These are phyloP conservation scores for Bromus sterilis DNA, from an alignment of 176 grass and related monocot species.

Conservation along the genomic window DNA sequence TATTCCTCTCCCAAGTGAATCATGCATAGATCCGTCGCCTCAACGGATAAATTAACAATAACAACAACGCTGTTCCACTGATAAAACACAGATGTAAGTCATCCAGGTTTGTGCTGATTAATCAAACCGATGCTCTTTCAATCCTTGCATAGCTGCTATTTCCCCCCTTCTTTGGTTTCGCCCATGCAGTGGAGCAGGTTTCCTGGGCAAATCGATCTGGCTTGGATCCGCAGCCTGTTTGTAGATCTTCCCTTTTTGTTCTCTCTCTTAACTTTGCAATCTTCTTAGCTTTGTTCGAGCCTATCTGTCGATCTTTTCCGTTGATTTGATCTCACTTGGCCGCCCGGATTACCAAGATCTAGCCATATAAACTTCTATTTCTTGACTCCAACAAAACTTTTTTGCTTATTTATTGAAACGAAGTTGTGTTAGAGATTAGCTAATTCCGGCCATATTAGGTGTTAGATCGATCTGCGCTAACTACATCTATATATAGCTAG, in stretches of 20 bases:
- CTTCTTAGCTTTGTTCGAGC: background rate
- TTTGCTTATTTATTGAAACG: background rate
- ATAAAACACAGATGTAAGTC: background rate
- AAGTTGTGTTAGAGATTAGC: background rate
- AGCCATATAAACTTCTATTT: background rate
- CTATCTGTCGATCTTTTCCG: slow-evolving; percentile 6
- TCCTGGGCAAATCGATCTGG: background rate
- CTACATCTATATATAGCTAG: no score
- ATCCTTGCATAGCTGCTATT: background rate
- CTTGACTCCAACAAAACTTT: background rate
- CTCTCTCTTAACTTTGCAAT: background rate
- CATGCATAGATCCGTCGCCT: background rate
- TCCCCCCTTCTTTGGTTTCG: background rate
- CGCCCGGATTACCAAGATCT: slow-evolving; percentile 20
- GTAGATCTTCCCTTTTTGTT: background rate
- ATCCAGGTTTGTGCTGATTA: background rate
- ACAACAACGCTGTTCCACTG: background rate
- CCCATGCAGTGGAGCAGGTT: background rate
- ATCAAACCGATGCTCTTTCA: background rate
- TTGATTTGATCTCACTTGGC: background rate
- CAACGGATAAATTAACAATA: background rate
- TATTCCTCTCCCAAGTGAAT: background rate
- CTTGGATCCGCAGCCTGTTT: background rate
- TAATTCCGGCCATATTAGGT: background rate
- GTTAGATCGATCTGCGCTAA: background rate